Conservation (phyloP, 2,329 filamentous ascomycete species). For the Pestalotiopsis sp. region DNA sequence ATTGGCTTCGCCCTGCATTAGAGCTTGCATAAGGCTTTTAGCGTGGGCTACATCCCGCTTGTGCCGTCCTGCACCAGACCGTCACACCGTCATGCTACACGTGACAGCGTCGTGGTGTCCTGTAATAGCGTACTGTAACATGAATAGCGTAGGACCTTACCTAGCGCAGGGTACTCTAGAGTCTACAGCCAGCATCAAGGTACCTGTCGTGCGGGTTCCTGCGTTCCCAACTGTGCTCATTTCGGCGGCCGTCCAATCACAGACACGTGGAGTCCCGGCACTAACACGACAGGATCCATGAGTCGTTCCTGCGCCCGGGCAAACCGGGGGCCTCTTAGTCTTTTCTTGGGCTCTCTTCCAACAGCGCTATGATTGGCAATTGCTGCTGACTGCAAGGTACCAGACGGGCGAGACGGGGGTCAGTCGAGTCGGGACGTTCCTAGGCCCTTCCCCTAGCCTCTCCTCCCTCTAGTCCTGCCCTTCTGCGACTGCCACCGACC, state of each 20-base stretch:
- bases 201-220: not conserved
- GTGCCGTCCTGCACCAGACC: not conserved
- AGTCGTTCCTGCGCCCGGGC: not conserved
- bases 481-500: not conserved
- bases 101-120: not conserved
- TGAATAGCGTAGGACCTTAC: no score
- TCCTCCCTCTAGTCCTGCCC: not conserved
- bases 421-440: not conserved
- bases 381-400: slow-evolving; percentile 2
- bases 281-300: not conserved
- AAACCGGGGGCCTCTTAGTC: not conserved
- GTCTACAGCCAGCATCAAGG: not conserved
- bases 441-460: not conserved
- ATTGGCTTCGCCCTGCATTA: not conserved
- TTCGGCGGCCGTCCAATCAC: slow-evolving; percentile 2
- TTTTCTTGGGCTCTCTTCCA: not conserved
- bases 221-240: not conserved
- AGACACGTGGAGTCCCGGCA: slow-evolving; percentile 1
- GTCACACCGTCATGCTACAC: not conserved
- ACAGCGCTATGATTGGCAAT: not conserved
- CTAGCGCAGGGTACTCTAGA: no score
- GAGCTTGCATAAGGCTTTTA: not conserved
- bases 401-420: not conserved
- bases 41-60: not conserved
- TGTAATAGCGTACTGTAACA: not conserved